A percentile compares a stretch with the other conserved stretches of the same genome.
phyloP scores from a whole-genome alignment of 2,329 filamentous ascomycete species.

The Colletotrichum truncatum region DNA sequence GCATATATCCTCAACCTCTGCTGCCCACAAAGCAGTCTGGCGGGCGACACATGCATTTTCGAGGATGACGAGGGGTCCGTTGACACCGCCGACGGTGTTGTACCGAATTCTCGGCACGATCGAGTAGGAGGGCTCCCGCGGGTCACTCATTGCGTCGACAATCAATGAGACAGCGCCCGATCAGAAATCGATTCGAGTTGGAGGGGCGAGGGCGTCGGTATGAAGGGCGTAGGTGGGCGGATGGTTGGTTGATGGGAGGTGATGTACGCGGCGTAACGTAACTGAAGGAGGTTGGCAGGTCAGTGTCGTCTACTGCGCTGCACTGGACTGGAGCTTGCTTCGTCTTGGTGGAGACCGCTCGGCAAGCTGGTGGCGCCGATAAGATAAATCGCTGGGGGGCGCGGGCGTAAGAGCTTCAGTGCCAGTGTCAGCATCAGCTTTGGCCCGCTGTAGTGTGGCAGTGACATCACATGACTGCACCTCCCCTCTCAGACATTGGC shows the following conservation, averaged over 20 bases:
- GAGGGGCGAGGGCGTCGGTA: slow-evolving; percentile 21
- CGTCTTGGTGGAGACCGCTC: slow-evolving; percentile 44
- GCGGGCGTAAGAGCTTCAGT: slow-evolving; percentile 17
- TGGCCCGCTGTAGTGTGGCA: slow-evolving; percentile 19
- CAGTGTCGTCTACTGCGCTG: slow-evolving; percentile 26
- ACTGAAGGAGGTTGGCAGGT: slow-evolving; percentile 45
- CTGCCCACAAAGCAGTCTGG: slow-evolving; percentile 26
- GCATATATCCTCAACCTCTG: not conserved
- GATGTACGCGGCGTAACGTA: slow-evolving; percentile 13
- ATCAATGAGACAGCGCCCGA: slow-evolving; percentile 33
- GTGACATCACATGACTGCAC: slow-evolving; percentile 52
- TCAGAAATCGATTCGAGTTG: slow-evolving; percentile 29
- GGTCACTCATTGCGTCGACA: slow-evolving; percentile 59
- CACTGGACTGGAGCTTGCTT: slow-evolving; percentile 48
- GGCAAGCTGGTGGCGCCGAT: slow-evolving; percentile 31
- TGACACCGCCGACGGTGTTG: slow-evolving; percentile 98
- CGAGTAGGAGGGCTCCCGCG: slow-evolving; percentile 68
- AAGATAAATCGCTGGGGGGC: slow-evolving; percentile 29
- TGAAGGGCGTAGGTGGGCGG: slow-evolving; percentile 25
- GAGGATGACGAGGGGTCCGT: slow-evolving; percentile 96
- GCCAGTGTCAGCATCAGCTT: slow-evolving; percentile 16
- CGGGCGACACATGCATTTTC: slow-evolving; percentile 77
- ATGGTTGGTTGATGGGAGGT: slow-evolving; percentile 20
- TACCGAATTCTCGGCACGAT: slow-evolving; percentile 78
- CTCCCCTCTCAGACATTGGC: not conserved